Conservation (phyloP, 176 grass and related monocot species). For the Bonia amplexicaulis region DNA sequence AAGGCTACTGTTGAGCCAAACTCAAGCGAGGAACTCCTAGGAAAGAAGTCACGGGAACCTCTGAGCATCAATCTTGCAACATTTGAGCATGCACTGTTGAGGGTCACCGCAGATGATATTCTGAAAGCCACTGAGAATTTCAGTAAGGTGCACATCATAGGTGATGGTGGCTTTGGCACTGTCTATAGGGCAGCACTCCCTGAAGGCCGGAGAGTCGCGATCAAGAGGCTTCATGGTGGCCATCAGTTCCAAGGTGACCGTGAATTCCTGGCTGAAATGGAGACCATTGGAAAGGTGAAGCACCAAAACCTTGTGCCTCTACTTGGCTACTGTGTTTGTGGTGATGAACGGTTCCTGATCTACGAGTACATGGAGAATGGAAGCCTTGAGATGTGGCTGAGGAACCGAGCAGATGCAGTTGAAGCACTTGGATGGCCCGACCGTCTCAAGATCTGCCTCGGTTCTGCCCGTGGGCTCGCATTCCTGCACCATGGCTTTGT, state of each 20-base stretch:
- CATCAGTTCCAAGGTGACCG: slow-evolving; percentile 78
- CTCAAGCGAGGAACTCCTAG: slow-evolving; percentile 81
- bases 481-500: slow-evolving; percentile 96
- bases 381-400: slow-evolving; percentile 89
- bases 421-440: slow-evolving; percentile 81
- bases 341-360: slow-evolving; percentile 86
- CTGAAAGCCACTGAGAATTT: slow-evolving; percentile 89
- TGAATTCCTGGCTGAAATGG: slow-evolving; percentile 94
- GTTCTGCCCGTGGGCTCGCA: slow-evolving; percentile 73
- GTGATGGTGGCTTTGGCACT: slow-evolving; percentile 90
- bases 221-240: slow-evolving; percentile 91
- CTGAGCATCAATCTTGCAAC: slow-evolving; percentile 95
- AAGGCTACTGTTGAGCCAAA: slow-evolving; percentile 62
- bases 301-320: slow-evolving; percentile 86
- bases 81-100: slow-evolving; percentile 76
- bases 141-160: slow-evolving; percentile 87
- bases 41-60: slow-evolving; percentile 75
- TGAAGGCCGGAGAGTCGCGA: slow-evolving; percentile 62
- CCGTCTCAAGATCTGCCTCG: slow-evolving; percentile 81
- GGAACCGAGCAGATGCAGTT: slow-evolving; percentile 67
- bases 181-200: slow-evolving; percentile 77
- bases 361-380: slow-evolving; percentile 98
- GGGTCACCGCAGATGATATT: slow-evolving; percentile 79
- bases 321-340: slow-evolving; percentile 92
- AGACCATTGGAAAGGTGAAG: slow-evolving; percentile 97